phyloP scores from a whole-genome alignment of 306 rosid species.

The Corylus avellana region DNA sequence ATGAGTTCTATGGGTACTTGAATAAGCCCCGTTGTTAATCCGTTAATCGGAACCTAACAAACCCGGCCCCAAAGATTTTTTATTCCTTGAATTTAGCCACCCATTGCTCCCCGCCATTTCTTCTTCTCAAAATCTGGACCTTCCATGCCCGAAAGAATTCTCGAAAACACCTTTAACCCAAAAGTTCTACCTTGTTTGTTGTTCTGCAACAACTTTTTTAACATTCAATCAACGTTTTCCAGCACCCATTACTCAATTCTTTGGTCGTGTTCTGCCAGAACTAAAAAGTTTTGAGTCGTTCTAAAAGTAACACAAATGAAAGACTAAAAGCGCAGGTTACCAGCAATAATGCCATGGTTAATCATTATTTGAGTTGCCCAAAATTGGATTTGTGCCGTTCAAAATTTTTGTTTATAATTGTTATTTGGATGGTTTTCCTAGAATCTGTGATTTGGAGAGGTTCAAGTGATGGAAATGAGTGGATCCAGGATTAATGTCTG shows the following conservation, averaged over 20 bases:
- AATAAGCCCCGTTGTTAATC: neutral
- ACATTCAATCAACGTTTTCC: neutral
- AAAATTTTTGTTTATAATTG: neutral
- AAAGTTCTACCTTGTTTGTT: constrained; percentile 18
- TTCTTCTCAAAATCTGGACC: constrained; percentile 45
- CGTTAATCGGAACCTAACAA: neutral
- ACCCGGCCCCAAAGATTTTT: neutral
- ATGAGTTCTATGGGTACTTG: no score
- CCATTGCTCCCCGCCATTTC: constrained; percentile 64
- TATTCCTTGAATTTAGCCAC: constrained; percentile 55
- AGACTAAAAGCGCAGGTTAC: neutral
- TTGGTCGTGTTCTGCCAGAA: neutral
- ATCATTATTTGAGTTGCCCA: neutral
- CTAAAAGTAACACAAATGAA: neutral
- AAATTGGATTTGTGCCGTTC: neutral
- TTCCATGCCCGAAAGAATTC: constrained; percentile 16
- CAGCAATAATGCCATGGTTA: constrained; percentile 24
- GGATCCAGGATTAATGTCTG: constrained; percentile 39
- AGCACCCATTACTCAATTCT: constrained; percentile 8
- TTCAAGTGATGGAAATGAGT: constrained; percentile 40
- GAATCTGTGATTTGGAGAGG: constrained; percentile 29
- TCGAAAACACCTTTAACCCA: constrained; percentile 17
- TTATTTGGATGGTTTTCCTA: constrained; percentile 28
- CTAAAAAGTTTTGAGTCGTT: neutral
- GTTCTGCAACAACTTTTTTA: constrained; percentile 9